Conservation (phyloP, 129 eudicot species). For the Pseudognaphalium luteoalbum region DNA sequence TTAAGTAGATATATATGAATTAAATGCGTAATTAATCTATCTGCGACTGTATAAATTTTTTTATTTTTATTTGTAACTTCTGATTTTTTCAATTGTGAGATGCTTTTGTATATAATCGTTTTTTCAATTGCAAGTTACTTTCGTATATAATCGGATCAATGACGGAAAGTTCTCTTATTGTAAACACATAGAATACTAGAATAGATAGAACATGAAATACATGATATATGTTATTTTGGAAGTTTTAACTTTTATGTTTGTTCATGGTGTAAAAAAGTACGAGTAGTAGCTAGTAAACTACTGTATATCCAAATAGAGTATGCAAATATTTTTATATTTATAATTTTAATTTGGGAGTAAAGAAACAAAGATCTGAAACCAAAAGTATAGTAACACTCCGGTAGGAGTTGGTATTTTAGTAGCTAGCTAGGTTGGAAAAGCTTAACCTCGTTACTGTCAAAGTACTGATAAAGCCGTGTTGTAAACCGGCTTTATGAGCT, state of each 20-base stretch:
- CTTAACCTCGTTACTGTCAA: neutral
- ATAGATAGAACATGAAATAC: constrained; percentile 8
- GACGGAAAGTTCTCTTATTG: neutral
- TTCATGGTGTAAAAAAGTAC: neutral
- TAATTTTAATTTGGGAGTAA: no score
- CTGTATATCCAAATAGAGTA: no score
- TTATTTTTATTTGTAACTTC: no score
- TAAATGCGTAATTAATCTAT: no score
- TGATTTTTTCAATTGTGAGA: neutral
- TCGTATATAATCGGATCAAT: neutral
- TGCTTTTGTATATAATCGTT: no score
- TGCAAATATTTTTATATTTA: no score
- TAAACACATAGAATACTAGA: no score
- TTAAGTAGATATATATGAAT: no score
- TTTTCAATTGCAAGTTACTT: neutral
- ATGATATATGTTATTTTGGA: neutral
- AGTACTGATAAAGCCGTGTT: neutral
- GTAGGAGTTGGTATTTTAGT: neutral
- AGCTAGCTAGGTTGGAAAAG: neutral
- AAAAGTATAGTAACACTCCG: neutral
- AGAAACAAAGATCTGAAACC: neutral
- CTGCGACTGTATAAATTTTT: no score
- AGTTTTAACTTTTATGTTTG: no score
- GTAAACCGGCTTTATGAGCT: neutral
- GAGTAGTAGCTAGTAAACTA: neutral